These are phyloP conservation scores for Santalum album DNA, from an alignment of 164 flowering plant species.

Conservation along the genomic window DNA sequence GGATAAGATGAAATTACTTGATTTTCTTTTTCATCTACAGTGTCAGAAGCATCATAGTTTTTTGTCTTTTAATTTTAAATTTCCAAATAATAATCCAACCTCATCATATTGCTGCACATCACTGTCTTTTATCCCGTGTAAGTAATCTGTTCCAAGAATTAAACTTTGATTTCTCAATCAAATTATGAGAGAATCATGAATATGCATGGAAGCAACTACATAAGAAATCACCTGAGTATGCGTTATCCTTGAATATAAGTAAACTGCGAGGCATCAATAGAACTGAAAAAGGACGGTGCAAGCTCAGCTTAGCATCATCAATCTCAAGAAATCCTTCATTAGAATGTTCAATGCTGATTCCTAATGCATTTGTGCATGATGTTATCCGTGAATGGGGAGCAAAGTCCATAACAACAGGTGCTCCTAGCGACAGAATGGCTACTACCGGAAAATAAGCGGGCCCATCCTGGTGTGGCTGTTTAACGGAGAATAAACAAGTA, in stretches of 20 bases:
- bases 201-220: too few species aligned
- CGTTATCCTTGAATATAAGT: conserved; percentile 74
- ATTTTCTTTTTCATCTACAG: too few species aligned
- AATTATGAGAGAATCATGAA: too few species aligned
- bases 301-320: conserved; percentile 10
- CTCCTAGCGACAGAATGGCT: conserved; percentile 81
- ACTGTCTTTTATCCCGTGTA: conserved; percentile 75
- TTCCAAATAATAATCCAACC: conserved; percentile 30
- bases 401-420: conserved; percentile 86
- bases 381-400: conserved; percentile 59
- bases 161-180: background rate
- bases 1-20: too few species aligned
- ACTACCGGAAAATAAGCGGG: conserved; percentile 91
- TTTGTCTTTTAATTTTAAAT: too few species aligned
- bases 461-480: conserved; percentile 95
- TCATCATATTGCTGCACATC: conserved; percentile 34
- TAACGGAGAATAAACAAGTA: background rate
- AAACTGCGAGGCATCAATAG: conserved; percentile 83
- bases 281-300: conserved; percentile 46
- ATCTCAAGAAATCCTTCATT: conserved; percentile 10
- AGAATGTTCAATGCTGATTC: conserved; percentile 5
- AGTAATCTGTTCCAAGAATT: conserved; percentile 43
- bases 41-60: too few species aligned
- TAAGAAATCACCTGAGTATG: conserved; percentile 55
- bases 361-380: conserved; percentile 2